phyloP scores from a whole-genome alignment of 768 basidiomycete genomes.

The Boletus rubroflammeus region DNA sequence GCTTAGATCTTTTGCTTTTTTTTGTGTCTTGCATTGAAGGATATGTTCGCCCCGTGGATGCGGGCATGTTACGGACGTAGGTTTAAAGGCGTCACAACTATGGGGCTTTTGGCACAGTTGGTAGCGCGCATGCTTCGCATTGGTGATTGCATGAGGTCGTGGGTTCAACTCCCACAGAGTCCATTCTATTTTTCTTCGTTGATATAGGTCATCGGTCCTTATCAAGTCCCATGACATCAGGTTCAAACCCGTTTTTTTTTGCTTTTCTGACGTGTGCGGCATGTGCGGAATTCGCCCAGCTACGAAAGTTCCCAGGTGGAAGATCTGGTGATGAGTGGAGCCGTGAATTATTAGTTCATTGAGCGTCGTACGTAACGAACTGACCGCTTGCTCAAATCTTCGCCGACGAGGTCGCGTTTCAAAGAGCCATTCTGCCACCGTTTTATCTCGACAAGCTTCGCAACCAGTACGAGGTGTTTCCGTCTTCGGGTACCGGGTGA shows the following conservation, averaged over 20 bases:
- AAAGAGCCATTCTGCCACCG: neutral
- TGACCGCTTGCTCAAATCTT: neutral
- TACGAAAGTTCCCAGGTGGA: neutral
- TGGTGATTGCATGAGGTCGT: conserved; percentile 48
- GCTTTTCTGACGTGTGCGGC: too few species aligned
- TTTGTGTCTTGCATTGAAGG: neutral
- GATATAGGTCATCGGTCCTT: too few species aligned
- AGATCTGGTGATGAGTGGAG: neutral
- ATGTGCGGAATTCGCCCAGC: too few species aligned
- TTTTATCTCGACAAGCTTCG: conserved; percentile 2
- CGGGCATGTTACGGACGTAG: neutral
- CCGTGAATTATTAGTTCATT: too few species aligned
- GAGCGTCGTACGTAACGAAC: neutral
- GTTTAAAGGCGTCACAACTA: accelerated
- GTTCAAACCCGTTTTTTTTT: too few species aligned
- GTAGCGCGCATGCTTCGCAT: conserved; percentile 62
- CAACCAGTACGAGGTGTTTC: conserved; percentile 1
- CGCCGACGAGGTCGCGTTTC: neutral
- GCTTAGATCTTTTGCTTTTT: conserved; percentile 14
- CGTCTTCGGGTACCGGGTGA: neutral
- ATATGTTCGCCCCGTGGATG: neutral
- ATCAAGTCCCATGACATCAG: too few species aligned
- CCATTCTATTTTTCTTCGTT: conserved; percentile 5
- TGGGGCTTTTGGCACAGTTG: conserved; percentile 55
- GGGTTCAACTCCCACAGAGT: conserved; percentile 51